Base-by-base conservation (phyloP, 78 protist species). In the Dictyostelium intermedium region DNA sequence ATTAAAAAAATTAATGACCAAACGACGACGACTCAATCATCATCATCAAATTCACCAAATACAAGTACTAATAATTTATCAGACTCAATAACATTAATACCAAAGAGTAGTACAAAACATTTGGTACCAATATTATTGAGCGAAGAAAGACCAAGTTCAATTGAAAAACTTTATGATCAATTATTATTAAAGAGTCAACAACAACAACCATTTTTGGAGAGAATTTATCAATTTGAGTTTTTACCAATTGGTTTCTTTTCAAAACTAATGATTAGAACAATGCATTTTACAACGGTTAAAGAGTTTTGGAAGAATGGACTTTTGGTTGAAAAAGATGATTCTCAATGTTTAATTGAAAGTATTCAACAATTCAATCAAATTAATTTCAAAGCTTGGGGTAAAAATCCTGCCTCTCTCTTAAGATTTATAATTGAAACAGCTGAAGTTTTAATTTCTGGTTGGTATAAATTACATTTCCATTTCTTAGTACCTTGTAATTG, bases 221-320 rank as follows among this genome's bases (percentile, higher is more conserved):
- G 94, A 81, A 80, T 89, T 23, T 89, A 89, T 43, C 94, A 89
- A 70, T 89, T 89, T 80, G 94, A 80, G n/a, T 89, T 89, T 69
- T 27, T 89, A 10, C 94, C 94, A 10, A 78, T 89, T 63, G 94
- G 94, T 80, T 76, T 89, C 81, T 89, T 89, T 32, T 69, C 83
- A 2, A 89, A 89, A 34, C 34, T 89, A 41, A 89, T 89, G 94
- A 89, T 80, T 35, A 83, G 94, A 63, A 80, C 77, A 18, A 89
- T 89, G 94, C 82, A 89, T 80, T 89, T 89, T 63, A 89, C 94
- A 1, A 78, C 81, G 0, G 94, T 89, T 0, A 89, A 80, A 34
- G 94, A 89, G 72, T 89, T n/a, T 50, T 89, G 94, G 94, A 89
- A 89, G 37, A 16, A 63, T 45, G 94, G 94, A 45, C 25, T 89